Conservation (phyloP, 495 filamentous ascomycete genomes). For the Hyaloscypha variabilis region DNA sequence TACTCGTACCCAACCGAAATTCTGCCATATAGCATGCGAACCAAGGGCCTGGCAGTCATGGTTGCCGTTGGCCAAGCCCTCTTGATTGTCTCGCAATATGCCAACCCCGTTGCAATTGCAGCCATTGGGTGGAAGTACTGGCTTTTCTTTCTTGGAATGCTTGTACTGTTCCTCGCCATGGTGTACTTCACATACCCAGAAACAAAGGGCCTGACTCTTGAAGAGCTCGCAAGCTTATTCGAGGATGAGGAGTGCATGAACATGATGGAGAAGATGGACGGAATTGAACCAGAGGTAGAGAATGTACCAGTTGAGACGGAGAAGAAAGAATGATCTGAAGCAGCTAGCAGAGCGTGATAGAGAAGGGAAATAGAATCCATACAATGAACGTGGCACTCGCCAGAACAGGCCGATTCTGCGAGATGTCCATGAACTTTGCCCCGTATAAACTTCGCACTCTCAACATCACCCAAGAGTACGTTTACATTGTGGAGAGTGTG, state of each 20-base stretch:
- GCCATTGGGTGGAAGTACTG: slow-evolving; percentile 18
- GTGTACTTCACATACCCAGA: slow-evolving; percentile 32
- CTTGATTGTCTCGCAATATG: slow-evolving; percentile 32
- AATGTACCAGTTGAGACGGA: slow-evolving; percentile 1
- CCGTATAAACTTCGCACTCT: too few species aligned
- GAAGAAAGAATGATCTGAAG: slow-evolving; percentile 2
- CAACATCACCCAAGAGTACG: background rate
- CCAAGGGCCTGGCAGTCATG: slow-evolving; percentile 27
- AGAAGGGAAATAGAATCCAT: background rate
- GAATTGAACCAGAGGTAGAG: slow-evolving; percentile 1
- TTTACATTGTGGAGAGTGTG: background rate
- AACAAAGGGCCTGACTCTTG: slow-evolving; percentile 32
- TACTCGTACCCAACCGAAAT: slow-evolving; percentile 38
- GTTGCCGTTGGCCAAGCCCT: slow-evolving; percentile 17
- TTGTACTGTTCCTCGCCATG: slow-evolving; percentile 6
- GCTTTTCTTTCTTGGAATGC: slow-evolving; percentile 9
- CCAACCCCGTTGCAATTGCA: slow-evolving; percentile 39
- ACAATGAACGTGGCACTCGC: background rate
- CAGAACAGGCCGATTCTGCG: too few species aligned
- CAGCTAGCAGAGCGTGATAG: background rate
- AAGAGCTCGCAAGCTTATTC: slow-evolving; percentile 55
- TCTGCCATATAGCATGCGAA: slow-evolving; percentile 43
- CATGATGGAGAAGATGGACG: slow-evolving; percentile 13
- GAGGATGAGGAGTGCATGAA: slow-evolving; percentile 41
- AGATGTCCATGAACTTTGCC: too few species aligned